Evolutionary conservation across 805 yeast species (phyloP), one percentile per base, ranked within the genome.

Genomic region (Wickerhamomyces rabaulensis): DNA sequence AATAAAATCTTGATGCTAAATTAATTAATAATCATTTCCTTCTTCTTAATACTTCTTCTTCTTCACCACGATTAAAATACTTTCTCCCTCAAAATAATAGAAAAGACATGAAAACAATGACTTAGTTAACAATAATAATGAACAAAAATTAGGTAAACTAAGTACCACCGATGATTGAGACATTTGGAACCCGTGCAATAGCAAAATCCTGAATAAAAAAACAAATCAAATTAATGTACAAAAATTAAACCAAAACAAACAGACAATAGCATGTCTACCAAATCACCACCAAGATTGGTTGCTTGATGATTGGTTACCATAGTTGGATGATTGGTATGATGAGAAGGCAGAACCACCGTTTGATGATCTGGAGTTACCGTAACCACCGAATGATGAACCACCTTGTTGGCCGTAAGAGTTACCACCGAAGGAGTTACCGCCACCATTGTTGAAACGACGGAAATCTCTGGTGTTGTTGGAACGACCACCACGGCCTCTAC

Each of bases 401-500:
- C 51, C 46, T 20, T 44, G 21, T 20, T 44, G 21, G 20, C 41
- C 40, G 40, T 42, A 44, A 15, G 25, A 17, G 42, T 10, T 12
- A 44, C 49, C 48, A 42, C 49, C 47, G 20, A 35, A 41, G 7
- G 40, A n/a, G 27, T 41, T 39, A 42, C 41, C 39, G 26, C 41
- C 41, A 48, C 52, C 47, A 49, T 49, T 62, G 61, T 50, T 65
- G 66, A 53, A 36, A 43, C 74, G 74, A 67, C 82, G 76, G 74
- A 66, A 74, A 62, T 78, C 82, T 56, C 80, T 74, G 53, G 65
- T 69, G 51, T 64, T 66, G 51, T 53, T 60, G 54, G 74, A 68
- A 54, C 69, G 63, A 48, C 74, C 70, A 48, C 79, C 72, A 47
- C 73, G 61, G 46, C 81, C 73, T 54, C 82, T 46, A 20, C 54